A percentile compares a stretch with the other conserved stretches of the same genome.
Evolutionary conservation across 1,284 basidiomycete species (phyloP).

Genomic region (Quambalaria eucalypti): DNA sequence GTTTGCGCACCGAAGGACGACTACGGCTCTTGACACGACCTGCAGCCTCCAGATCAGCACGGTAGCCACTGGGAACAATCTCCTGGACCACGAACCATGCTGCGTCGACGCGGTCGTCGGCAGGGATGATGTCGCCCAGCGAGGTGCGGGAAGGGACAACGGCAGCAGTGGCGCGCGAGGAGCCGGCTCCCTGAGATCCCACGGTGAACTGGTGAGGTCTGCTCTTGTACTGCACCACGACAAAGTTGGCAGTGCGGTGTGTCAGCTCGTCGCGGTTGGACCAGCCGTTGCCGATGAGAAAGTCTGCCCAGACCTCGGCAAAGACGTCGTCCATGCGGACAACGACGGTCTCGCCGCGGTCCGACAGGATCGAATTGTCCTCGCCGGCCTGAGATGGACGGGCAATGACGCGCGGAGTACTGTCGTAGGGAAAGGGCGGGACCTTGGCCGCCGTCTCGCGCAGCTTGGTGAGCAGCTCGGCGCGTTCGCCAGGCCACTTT

Average conservation of each 20-base stretch:
- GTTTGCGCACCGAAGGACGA: conserved; percentile 38
- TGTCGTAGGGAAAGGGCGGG: conserved; percentile 38
- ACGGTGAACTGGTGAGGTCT: conserved; percentile 21
- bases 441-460: conserved; percentile 17
- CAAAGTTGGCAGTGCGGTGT: conserved; percentile 42
- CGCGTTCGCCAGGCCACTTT: conserved; percentile 26
- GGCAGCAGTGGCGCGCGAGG: conserved; percentile 12
- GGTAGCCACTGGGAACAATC: conserved; percentile 37
- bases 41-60: conserved; percentile 24
- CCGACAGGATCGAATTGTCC: conserved; percentile 2
- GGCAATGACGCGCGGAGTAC: conserved; percentile 20
- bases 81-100: conserved; percentile 45
- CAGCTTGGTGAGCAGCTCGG: conserved; percentile 18
- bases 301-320: conserved; percentile 43
- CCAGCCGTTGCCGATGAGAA: conserved; percentile 41
- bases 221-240: conserved; percentile 39
- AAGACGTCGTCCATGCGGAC: conserved; percentile 39
- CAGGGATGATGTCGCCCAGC: conserved; percentile 6
- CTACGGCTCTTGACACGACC: conserved; percentile 20
- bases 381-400: conserved; percentile 17
- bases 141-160: conserved; percentile 13
- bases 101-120: conserved; percentile 25
- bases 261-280: conserved; percentile 44
- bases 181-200: conserved; percentile 14
- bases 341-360: conserved; percentile 13